These are phyloP conservation scores for Leccinellum albellum DNA, from an alignment of 768 basidiomycete species.

Conservation along the genomic window DNA sequence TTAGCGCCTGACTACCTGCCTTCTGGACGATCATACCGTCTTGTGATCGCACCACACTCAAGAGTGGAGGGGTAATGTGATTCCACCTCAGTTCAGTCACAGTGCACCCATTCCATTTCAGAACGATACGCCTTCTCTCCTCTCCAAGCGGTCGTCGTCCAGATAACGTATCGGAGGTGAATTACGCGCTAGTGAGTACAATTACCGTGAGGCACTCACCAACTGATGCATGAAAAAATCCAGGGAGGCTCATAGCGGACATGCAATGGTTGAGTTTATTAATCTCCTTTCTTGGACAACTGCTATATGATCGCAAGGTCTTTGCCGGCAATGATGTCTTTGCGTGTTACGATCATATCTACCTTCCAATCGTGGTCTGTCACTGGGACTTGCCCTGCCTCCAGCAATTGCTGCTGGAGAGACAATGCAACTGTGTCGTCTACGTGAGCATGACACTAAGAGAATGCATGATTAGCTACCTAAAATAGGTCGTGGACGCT, in stretches of 20 bases:
- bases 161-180: slow-evolving; percentile 16
- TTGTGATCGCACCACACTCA: slow-evolving; percentile 39
- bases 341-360: slow-evolving; percentile 55
- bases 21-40: slow-evolving; percentile 39
- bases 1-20: slow-evolving; percentile 41
- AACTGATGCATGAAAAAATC: slow-evolving; percentile 7
- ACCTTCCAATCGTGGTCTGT: slow-evolving; percentile 59
- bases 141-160: slow-evolving; percentile 28
- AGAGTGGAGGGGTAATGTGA: slow-evolving; percentile 39
- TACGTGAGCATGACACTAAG: slow-evolving; percentile 13
- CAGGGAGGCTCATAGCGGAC: slow-evolving; percentile 22
- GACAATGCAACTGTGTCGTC: slow-evolving; percentile 60
- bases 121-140: slow-evolving; percentile 39
- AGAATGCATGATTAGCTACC: slow-evolving; percentile 39
- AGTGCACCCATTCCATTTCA: slow-evolving; percentile 21
- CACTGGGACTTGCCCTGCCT: slow-evolving; percentile 48
- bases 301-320: slow-evolving; percentile 21
- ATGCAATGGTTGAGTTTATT: slow-evolving; percentile 18
- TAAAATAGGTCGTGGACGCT: slow-evolving; percentile 49
- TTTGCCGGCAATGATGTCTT: slow-evolving; percentile 31
- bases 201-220: slow-evolving; percentile 18
- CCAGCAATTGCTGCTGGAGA: slow-evolving; percentile 59
- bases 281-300: slow-evolving; percentile 1
- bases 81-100: slow-evolving; percentile 13
- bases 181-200: slow-evolving; percentile 24